Conservation (phyloP, 352 stramenopile genomes). For the Albugo candida region DNA sequence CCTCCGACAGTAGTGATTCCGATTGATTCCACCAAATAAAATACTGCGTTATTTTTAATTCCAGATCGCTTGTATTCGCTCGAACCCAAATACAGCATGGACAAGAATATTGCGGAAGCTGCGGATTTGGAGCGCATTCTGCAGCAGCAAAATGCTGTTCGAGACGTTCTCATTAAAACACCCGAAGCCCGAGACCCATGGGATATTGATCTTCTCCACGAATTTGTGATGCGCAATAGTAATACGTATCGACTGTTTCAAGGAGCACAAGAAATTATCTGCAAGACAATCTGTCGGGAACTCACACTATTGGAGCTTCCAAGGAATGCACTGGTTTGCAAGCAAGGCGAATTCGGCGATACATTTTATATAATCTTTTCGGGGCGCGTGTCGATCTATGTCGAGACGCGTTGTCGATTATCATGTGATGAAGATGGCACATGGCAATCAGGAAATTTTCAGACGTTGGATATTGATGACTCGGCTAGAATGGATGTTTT, state of each 20-base stretch:
- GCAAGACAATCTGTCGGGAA: conserved; percentile 75
- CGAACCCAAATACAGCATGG: too few species aligned
- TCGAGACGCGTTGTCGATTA: too few species aligned
- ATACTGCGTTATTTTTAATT: too few species aligned
- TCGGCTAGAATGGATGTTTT: not conserved
- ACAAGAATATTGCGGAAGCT: too few species aligned
- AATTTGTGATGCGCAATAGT: conserved; percentile 63
- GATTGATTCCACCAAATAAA: too few species aligned
- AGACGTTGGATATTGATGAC: not conserved
- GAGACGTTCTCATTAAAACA: too few species aligned
- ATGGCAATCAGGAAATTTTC: conserved; percentile 11
- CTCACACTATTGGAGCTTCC: conserved; percentile 62
- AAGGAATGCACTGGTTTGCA: conserved; percentile 40
- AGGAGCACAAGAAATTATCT: conserved; percentile 69
- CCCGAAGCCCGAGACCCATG: too few species aligned
- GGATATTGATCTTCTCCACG: conserved; percentile 65
- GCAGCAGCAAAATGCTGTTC: too few species aligned
- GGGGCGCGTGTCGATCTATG: conserved; percentile 53
- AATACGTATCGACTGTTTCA: conserved; percentile 69
- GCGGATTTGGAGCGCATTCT: too few species aligned
- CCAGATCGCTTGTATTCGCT: too few species aligned
- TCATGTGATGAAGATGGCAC: too few species aligned
- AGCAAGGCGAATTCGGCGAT: conserved; percentile 68
- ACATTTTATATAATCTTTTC: conserved; percentile 65
- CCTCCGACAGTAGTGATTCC: conserved; percentile 17